Conservation (phyloP, 2,329 filamentous ascomycete genomes). For the Aspergillus brasiliensis region DNA sequence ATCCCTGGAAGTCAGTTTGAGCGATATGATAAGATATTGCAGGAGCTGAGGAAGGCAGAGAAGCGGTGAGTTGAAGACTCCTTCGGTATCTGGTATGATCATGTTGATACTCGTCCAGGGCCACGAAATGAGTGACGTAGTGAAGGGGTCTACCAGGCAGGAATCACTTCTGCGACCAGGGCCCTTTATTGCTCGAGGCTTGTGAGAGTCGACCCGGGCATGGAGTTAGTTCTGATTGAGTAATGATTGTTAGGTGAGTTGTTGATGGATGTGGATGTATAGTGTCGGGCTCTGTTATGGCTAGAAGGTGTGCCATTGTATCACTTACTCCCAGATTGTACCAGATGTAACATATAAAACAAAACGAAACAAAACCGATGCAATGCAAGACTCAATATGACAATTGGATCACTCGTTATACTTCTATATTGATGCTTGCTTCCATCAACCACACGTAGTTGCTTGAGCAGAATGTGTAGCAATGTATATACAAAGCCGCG, state of each 20-base stretch:
- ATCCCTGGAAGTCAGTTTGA: constrained; percentile 11
- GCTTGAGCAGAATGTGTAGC: no score
- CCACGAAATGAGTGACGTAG: not conserved
- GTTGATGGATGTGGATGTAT: not conserved
- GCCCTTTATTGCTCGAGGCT: not conserved
- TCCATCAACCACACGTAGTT: no score
- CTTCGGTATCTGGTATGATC: not conserved
- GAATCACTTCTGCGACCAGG: not conserved
- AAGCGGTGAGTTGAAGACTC: not conserved
- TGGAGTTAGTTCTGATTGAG: not conserved
- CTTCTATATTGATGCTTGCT: no score
- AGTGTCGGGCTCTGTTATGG: not conserved
- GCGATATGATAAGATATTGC: constrained; percentile 18
- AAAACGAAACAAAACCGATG: not conserved
- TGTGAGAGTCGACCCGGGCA: not conserved
- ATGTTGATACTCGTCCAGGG: not conserved
- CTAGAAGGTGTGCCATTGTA: not conserved
- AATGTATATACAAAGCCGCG: no score
- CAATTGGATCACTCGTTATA: not conserved
- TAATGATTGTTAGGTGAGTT: not conserved
- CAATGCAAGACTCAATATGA: not conserved
- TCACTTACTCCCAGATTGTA: not conserved
- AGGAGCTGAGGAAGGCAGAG: constrained; percentile 8
- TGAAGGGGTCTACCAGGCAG: no score
- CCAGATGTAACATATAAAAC: not conserved